Evolutionary conservation across 306 rosid species (phyloP), one percentile per base, ranked within the genome.

Genomic region (Cucurbita argyrosperma): DNA sequence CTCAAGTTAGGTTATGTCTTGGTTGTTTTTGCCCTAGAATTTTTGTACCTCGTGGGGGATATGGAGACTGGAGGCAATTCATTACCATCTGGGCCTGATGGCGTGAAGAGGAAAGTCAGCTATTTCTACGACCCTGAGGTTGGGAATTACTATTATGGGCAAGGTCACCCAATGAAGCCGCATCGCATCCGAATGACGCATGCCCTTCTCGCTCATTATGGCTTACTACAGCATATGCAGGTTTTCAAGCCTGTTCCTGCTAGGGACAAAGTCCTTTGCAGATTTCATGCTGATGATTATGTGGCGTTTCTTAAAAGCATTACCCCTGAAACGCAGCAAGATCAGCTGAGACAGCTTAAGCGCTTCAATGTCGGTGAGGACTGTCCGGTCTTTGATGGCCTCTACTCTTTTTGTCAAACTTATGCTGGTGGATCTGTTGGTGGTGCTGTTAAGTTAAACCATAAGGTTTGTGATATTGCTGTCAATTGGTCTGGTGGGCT

Each of bases 161-260:
- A 90, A 75, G 96, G 96, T 64, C 96, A 90, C 74, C 94, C 96
- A n/a, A 90, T 90, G 96, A 90, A 90, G 85, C 96, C 96, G 2
- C 96, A 90, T 82, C 88, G 96, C 21, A 90, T 90, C 23, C 60
- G 96, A 58, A 90, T 90, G 96, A 88, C 96, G 59, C 96, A 90
- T 51, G 96, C 96, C 74, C 91, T 88, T 59, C 91, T 90, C 52
- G 94, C 94, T 65, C 96, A 90, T 77, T 90, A 90, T 58, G 94
- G 94, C 43, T 85, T 90, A 80, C 96, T 90, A 66, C 91, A 88
- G 82, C 85, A 90, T 82, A 87, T 90, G 96, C 94, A 90, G 78
- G 94, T 90, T 53, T 88, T 81, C 79, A 90, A 90, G 87, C 96
- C 96, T 54, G 85, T 88, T 86, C 96, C 96, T 80, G 96, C 96